A percentile compares a stretch with the other conserved stretches of the same genome.
phyloP scores from a whole-genome alignment of 495 filamentous ascomycete species.

The Hypoxylon trugodes region DNA sequence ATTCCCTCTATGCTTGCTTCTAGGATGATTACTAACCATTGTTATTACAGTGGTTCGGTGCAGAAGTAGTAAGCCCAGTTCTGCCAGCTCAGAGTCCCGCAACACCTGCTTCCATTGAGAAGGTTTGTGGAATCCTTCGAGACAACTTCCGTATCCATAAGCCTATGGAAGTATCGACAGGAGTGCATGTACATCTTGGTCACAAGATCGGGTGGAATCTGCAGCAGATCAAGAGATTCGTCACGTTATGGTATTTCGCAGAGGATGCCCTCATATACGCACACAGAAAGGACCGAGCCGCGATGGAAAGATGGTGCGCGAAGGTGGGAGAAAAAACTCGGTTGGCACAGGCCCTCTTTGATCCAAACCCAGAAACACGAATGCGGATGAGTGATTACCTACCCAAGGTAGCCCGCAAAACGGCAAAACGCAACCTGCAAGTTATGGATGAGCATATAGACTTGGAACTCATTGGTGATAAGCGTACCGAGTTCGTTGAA shows the following conservation, averaged over 20 bases:
- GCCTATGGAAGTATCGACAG: constrained; percentile 31
- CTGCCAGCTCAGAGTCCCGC: not conserved
- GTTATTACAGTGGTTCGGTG: constrained; percentile 27
- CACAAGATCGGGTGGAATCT: constrained; percentile 36
- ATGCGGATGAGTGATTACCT: not conserved
- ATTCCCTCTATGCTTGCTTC: not conserved
- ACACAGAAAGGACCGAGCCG: constrained; percentile 31
- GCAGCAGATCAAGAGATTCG: constrained; percentile 31
- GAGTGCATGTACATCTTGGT: constrained; percentile 36
- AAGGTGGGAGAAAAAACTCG: not conserved
- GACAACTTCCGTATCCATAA: constrained; percentile 32
- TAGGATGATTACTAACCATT: not conserved
- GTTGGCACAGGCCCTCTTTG: not conserved
- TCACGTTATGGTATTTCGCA: constrained; percentile 26
- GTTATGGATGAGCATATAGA: not conserved
- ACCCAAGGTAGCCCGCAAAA: not conserved
- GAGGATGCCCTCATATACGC: constrained; percentile 16
- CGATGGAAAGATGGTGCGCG: constrained; percentile 1
- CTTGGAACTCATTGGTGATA: not conserved
- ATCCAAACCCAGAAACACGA: not conserved
- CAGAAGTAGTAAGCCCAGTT: constrained; percentile 35
- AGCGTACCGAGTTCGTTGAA: not conserved
- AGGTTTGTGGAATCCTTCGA: constrained; percentile 24
- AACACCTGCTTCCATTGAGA: constrained; percentile 1
- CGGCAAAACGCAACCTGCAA: not conserved